These are phyloP conservation scores for Pichia nakasei DNA, from an alignment of 805 yeast genomes.

Conservation along the genomic window DNA sequence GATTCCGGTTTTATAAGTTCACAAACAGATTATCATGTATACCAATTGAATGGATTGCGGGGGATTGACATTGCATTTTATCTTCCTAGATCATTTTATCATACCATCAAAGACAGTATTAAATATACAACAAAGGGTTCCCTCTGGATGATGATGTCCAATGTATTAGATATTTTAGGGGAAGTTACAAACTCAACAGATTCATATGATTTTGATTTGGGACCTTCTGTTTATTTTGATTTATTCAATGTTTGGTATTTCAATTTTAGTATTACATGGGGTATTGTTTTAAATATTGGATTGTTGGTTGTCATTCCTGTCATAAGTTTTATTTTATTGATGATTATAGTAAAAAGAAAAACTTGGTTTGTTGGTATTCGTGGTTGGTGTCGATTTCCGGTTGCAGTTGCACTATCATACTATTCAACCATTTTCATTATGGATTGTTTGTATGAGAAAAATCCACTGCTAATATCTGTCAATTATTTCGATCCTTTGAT, in stretches of 20 bases:
- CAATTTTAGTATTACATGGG: slow-evolving; percentile 38
- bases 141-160: slow-evolving; percentile 77
- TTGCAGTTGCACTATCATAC: slow-evolving; percentile 41
- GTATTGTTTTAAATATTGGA: slow-evolving; percentile 45
- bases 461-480: slow-evolving; percentile 45
- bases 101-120: slow-evolving; percentile 67
- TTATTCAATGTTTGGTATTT: slow-evolving; percentile 50
- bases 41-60: slow-evolving; percentile 55
- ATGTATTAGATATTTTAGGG: slow-evolving; percentile 50
- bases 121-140: slow-evolving; percentile 56
- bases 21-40: slow-evolving; percentile 80
- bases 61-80: slow-evolving; percentile 89
- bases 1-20: slow-evolving; percentile 60
- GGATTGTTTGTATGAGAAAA: slow-evolving; percentile 32
- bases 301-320: slow-evolving; percentile 50
- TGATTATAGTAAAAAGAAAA: slow-evolving; percentile 37
- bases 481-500: slow-evolving; percentile 42
- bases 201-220: slow-evolving; percentile 7
- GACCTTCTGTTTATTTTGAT: slow-evolving; percentile 57
- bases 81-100: slow-evolving; percentile 77
- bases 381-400: slow-evolving; percentile 50
- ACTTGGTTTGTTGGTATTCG: slow-evolving; percentile 39
- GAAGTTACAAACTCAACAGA: slow-evolving; percentile 32
- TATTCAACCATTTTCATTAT: slow-evolving; percentile 29
- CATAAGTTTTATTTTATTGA: slow-evolving; percentile 36